Evolutionary conservation across 1,284 basidiomycete species (phyloP), one percentile per base, ranked within the genome.

Genomic region (Schizopora paradoxa): DNA sequence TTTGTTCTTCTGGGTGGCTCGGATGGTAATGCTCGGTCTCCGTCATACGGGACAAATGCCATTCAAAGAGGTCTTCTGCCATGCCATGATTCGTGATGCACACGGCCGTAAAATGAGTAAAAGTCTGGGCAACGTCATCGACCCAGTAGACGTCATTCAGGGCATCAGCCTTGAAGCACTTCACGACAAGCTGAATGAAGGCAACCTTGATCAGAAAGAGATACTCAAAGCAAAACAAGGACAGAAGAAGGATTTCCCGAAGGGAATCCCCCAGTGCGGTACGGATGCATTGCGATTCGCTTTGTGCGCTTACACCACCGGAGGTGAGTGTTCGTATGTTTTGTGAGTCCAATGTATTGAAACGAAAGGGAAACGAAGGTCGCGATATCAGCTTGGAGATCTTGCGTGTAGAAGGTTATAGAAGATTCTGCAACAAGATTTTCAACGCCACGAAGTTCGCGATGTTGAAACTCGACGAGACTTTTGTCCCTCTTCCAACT

Each of bases 391-490:
- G 96, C 66, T 70, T 99, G 52, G 94, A 99, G 65, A 94, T 99
- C 58, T 67, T 91, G 53, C 86, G 93, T 51, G 93, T 99, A n/a
- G 95, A 99, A 68, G 95, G 95, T 5, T 99, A 99, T 69, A 83
- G 96, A 65, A 99, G 99, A 68, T 96, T 98, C 75, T 99, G 96
- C 73, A 99, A 99, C 74, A 99, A 99, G 74, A 84, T 99, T 23
- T 99, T 96, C 79, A 99, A 99, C 63, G 96, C 96, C 1, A 99
- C 94, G 48, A 95, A 95, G 66, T 99, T 99, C 59, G 95, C 93
- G 22, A 91, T 97, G 82, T 79, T 95, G 63, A 94, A 94, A 69
- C 72, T 97, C 29, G 92, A 92, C 52, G 80, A 80, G 44, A 66
- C 73, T 27, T 97, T 95, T 59, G 77, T 86, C 21, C 91, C 93